phyloP scores from a whole-genome alignment of 768 basidiomycete species.

The Russula vinacea region DNA sequence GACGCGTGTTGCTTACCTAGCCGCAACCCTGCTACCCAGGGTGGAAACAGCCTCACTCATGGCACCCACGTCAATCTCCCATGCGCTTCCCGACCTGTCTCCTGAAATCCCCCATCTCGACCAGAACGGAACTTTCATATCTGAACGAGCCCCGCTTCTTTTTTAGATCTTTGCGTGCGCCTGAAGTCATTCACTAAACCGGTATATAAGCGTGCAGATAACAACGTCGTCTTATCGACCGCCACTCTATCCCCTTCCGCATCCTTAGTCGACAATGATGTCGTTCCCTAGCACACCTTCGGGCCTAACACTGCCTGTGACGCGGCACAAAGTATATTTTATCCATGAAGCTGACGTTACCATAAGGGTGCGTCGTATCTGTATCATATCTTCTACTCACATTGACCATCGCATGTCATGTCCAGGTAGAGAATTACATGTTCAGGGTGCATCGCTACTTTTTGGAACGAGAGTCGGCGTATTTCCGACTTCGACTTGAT shows the following conservation, averaged over 20 bases:
- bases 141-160: neutral
- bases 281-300: neutral
- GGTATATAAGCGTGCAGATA: conserved; percentile 20
- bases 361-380: conserved; percentile 5
- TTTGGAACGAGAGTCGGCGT: conserved; percentile 19
- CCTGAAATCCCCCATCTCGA: neutral
- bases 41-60: conserved; percentile 16
- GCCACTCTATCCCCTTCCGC: neutral
- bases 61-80: conserved; percentile 13
- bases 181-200: neutral
- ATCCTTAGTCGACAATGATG: neutral
- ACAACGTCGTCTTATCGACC: conserved; percentile 13
- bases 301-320: neutral
- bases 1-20: neutral
- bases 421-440: conserved; percentile 17
- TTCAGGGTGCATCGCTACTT: conserved; percentile 21
- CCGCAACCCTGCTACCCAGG: conserved; percentile 21
- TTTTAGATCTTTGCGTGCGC: conserved; percentile 7
- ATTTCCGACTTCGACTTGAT: conserved; percentile 9
- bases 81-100: conserved; percentile 3
- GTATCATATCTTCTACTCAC: neutral
- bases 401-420: conserved; percentile 31
- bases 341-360: conserved; percentile 19
- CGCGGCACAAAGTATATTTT: conserved; percentile 17
- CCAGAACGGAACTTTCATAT: conserved; percentile 10